Evolutionary conservation across 2,329 filamentous ascomycete species (phyloP), one percentile per base, ranked within the genome.

Genomic region (Fusarium sp.): DNA sequence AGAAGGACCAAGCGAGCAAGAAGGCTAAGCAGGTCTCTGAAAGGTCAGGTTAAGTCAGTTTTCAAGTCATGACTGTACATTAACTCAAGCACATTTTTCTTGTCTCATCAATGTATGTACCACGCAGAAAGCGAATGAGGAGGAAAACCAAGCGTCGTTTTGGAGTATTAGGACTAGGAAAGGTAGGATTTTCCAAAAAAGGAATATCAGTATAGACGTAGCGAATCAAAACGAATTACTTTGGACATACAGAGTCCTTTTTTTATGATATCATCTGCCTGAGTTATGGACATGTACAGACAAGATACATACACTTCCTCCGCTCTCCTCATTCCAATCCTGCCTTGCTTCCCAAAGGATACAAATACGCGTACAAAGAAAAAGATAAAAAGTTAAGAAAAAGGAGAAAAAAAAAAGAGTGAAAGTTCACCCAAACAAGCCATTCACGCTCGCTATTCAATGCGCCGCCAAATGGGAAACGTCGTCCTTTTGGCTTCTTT

Each of bases 1-100:
- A 80, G 17, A 82, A 85, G 72, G 85, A 85, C 50, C 78, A 54
- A 76, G 75, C 68, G 22, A 64, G 43, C 24, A 67, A 72, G 31
- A 73, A 77, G 57, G 48, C 64, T 15, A 75, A 74, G 20, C 58
- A 68, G 38, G 56, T 52, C 7, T 39, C 68, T 17, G 57, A 61
- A 24, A 74, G 73, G 46, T 58, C 69, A 18, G 67, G 72, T 18
- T 74, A 51, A 58, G 36, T 20, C 40, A 24, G 34, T 10, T 13
- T 31, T 10, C 11, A 31, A 31, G 28, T 50, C 4, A 33, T 34
- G 38, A n/a, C 42, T 60, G 55, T 52, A 66, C 34, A 53, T 38
- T 31, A 24, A 57, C 13, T 15, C 18, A 36, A 33, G 38, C 26
- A n/a, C 39, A 38, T 18, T 26, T 48, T 65, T 24, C 51, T 42